phyloP scores from a whole-genome alignment of 345 rosid genomes.

The Rhodamnia argentea region DNA sequence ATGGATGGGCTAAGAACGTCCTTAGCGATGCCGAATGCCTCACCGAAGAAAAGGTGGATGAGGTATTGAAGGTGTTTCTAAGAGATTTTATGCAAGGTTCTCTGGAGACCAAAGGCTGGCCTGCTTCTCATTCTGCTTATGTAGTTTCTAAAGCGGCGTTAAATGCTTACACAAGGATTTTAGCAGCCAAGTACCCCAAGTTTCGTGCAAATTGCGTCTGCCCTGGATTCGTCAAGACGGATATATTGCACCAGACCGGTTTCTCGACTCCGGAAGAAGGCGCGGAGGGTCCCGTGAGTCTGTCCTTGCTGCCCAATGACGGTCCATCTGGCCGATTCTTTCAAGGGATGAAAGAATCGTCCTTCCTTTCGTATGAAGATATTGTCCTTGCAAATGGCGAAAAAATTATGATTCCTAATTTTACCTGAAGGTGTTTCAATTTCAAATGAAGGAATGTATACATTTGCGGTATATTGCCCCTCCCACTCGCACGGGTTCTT shows the following conservation, averaged over 20 bases:
- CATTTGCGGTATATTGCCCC: too few relatives aligned
- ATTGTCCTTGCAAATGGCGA: too few relatives aligned
- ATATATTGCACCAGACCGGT: neutral
- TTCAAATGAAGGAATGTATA: too few relatives aligned
- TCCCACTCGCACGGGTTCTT: too few relatives aligned
- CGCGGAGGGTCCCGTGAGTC: neutral
- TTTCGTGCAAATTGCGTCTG: neutral
- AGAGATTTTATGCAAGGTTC: slow-evolving; percentile 27
- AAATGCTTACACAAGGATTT: slow-evolving; percentile 10
- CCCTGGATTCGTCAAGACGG: slow-evolving; percentile 7
- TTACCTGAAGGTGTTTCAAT: too few relatives aligned
- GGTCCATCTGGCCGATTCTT: too few relatives aligned
- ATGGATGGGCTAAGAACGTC: slow-evolving; percentile 27
- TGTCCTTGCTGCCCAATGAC: neutral
- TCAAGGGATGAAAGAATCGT: too few relatives aligned
- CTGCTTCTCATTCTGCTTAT: slow-evolving; percentile 1
- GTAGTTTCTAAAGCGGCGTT: slow-evolving; percentile 6
- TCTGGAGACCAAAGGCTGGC: slow-evolving; percentile 25
- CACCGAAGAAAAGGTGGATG: slow-evolving; percentile 30
- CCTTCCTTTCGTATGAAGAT: too few relatives aligned
- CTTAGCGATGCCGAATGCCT: slow-evolving; percentile 29
- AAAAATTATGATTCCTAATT: too few relatives aligned
- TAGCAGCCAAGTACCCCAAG: slow-evolving; percentile 1
- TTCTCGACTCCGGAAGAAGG: slow-evolving; percentile 1
- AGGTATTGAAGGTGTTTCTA: slow-evolving; percentile 21